Evolutionary conservation across 768 basidiomycete species (phyloP).

Genomic region (Glaciozyma antarctica): DNA sequence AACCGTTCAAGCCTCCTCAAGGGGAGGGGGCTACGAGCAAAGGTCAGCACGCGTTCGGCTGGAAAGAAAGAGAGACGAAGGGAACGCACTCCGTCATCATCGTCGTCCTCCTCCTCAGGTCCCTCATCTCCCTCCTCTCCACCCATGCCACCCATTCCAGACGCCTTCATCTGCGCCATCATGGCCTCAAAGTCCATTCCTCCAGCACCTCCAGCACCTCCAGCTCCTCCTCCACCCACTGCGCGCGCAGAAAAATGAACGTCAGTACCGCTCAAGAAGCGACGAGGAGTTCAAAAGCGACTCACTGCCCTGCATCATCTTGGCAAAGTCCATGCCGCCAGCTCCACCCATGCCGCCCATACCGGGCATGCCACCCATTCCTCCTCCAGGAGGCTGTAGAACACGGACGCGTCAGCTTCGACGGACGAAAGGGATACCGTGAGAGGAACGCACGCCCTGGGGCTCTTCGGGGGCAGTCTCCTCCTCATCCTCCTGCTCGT

Average conservation of each 20-base stretch:
- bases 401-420: background rate
- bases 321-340: slow-evolving; percentile 34
- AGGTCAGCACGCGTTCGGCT: background rate
- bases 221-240: slow-evolving; percentile 10
- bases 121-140: slow-evolving; percentile 13
- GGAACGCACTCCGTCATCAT: slow-evolving; percentile 25
- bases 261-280: background rate
- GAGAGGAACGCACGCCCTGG: slow-evolving; percentile 33
- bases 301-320: slow-evolving; percentile 16
- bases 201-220: background rate
- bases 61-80: background rate
- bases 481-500: slow-evolving; percentile 73
- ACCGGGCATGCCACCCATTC: slow-evolving; percentile 46
- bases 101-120: slow-evolving; percentile 13
- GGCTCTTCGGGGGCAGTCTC: slow-evolving; percentile 43
- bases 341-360: slow-evolving; percentile 46
- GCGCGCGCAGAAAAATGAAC: too few species aligned
- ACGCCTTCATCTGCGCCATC: slow-evolving; percentile 13
- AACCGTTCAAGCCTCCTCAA: slow-evolving; percentile 24
- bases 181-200: too few species aligned
- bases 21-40: slow-evolving; percentile 22
- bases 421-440: slow-evolving; percentile 27
- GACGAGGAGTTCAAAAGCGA: background rate
- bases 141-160: slow-evolving; percentile 21
- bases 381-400: slow-evolving; percentile 16